Percentiles rank a stretch among this genome's conserved stretches.
These are phyloP conservation scores for Tricholoma furcatifolium DNA, from an alignment of 768 basidiomycete species.

Conservation along the genomic window DNA sequence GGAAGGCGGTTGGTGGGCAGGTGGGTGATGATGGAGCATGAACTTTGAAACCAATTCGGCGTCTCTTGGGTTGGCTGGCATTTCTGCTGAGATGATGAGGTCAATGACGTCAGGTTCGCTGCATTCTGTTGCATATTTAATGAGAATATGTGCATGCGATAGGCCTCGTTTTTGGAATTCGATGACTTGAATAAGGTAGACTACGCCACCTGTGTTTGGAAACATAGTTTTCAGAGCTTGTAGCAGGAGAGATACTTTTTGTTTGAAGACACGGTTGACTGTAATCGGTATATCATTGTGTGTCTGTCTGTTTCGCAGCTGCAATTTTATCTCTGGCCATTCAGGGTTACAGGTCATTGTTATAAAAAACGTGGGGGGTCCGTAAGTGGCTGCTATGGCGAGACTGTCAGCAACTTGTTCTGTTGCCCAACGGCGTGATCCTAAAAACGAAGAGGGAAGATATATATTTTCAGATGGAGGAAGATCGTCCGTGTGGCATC, in stretches of 20 bases:
- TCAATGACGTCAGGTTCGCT: neutral
- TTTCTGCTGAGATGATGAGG: neutral
- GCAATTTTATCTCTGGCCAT: too few species aligned
- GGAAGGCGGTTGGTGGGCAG: slow-evolving; percentile 6
- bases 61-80: neutral
- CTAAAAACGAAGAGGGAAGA: too few species aligned
- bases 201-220: too few species aligned
- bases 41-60: slow-evolving; percentile 11
- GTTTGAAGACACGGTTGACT: too few species aligned
- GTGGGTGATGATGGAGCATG: slow-evolving; percentile 33
- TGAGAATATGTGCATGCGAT: slow-evolving; percentile 1
- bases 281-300: too few species aligned
- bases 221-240: too few species aligned
- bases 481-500: slow-evolving; percentile 13
- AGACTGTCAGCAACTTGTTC: slow-evolving; percentile 36
- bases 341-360: too few species aligned
- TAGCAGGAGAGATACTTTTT: too few species aligned
- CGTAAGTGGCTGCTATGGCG: slow-evolving; percentile 28
- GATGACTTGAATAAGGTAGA: neutral
- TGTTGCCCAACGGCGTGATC: slow-evolving; percentile 30
- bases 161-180: neutral
- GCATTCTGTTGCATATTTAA: slow-evolving; percentile 1
- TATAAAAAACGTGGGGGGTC: slow-evolving; percentile 33
- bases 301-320: too few species aligned
- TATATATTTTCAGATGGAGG: slow-evolving; percentile 28